Evolutionary conservation across 495 filamentous ascomycete genomes (phyloP).

Genomic region (Echria macrotheca): DNA sequence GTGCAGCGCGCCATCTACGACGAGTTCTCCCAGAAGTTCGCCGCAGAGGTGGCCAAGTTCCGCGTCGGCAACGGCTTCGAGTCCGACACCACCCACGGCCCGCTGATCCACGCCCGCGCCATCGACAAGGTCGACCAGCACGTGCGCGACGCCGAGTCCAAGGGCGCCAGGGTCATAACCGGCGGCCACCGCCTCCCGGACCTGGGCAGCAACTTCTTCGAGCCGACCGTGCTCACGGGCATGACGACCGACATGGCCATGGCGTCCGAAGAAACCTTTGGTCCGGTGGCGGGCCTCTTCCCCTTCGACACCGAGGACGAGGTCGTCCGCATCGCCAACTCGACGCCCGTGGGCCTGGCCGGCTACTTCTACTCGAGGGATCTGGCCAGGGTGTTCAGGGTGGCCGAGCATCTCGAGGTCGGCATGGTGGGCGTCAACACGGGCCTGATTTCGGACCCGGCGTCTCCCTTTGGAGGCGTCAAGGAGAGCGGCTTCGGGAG

Average conservation of each 20-base stretch:
- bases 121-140: slow-evolving; percentile 72
- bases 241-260: slow-evolving; percentile 78
- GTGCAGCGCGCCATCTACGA: slow-evolving; percentile 77
- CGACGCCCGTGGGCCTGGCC: slow-evolving; percentile 71
- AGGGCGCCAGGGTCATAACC: slow-evolving; percentile 65
- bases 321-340: slow-evolving; percentile 73
- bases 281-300: slow-evolving; percentile 80
- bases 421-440: slow-evolving; percentile 91
- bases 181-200: slow-evolving; percentile 64
- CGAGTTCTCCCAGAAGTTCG: slow-evolving; percentile 63
- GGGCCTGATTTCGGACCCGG: slow-evolving; percentile 75
- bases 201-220: slow-evolving; percentile 69
- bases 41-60: slow-evolving; percentile 69
- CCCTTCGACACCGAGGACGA: slow-evolving; percentile 78
- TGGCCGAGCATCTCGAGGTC: slow-evolving; percentile 80
- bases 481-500: slow-evolving; percentile 90
- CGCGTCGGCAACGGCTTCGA: slow-evolving; percentile 73
- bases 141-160: slow-evolving; percentile 67
- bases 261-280: slow-evolving; percentile 80
- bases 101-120: slow-evolving; percentile 73
- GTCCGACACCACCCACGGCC: slow-evolving; percentile 68
- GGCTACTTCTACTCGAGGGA: slow-evolving; percentile 85
- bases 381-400: slow-evolving; percentile 62
- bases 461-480: slow-evolving; percentile 85
- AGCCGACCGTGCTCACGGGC: slow-evolving; percentile 74